Conservation (phyloP, 2,329 filamentous ascomycete genomes). For the Pochonia chlamydosporia region DNA sequence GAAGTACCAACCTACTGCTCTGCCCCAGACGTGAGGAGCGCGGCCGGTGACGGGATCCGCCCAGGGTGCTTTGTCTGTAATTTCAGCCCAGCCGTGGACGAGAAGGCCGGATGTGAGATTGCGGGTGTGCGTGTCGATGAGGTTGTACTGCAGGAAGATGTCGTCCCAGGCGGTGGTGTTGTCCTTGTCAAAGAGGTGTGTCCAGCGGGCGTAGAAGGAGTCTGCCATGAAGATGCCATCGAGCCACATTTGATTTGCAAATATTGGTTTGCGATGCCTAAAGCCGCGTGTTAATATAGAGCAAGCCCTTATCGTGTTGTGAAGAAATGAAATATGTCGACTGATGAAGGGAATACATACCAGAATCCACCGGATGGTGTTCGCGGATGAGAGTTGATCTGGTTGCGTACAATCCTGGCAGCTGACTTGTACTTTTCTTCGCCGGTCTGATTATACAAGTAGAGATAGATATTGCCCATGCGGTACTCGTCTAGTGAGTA, state of each 20-base stretch:
- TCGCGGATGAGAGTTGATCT: constrained; percentile 42
- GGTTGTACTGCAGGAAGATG: constrained; percentile 37
- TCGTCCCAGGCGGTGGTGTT: constrained; percentile 39
- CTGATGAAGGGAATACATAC: constrained; percentile 13
- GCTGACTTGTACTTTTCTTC: constrained; percentile 43
- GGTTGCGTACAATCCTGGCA: constrained; percentile 37
- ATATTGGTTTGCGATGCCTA: constrained; percentile 35
- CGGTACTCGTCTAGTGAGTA: constrained; percentile 49
- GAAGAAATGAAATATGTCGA: too few relatives aligned
- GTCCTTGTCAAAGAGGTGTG: constrained; percentile 27
- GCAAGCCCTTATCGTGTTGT: background rate
- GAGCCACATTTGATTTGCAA: constrained; percentile 52
- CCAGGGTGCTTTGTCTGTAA: constrained; percentile 38
- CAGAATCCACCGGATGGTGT: constrained; percentile 48
- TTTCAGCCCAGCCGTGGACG: constrained; percentile 49
- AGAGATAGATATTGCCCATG: constrained; percentile 46
- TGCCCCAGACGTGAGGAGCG: constrained; percentile 45
- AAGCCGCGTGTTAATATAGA: background rate
- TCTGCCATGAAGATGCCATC: constrained; percentile 49
- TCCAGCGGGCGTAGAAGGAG: constrained; percentile 36
- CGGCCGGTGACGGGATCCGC: constrained; percentile 43
- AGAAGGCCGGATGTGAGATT: constrained; percentile 35
- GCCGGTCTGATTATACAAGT: constrained; percentile 39
- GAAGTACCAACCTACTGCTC: constrained; percentile 48
- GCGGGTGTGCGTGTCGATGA: constrained; percentile 36